A percentile compares a stretch with the other conserved stretches of the same genome.
These are phyloP conservation scores for Candida tammaniensis DNA, from an alignment of 805 yeast genomes.

Conservation along the genomic window DNA sequence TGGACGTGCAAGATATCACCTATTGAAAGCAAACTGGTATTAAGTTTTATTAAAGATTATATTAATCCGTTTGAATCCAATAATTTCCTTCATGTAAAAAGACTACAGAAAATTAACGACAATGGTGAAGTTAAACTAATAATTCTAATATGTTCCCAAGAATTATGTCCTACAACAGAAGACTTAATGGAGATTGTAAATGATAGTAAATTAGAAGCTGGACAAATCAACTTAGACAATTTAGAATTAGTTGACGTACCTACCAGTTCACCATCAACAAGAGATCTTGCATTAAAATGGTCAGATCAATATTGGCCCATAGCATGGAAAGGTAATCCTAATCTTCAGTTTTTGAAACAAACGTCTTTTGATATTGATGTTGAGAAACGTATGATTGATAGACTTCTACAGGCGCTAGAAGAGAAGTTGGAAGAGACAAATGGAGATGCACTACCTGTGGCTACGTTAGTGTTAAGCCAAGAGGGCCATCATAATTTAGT, in stretches of 20 bases:
- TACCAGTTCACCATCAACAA: conserved; percentile 60
- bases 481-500: conserved; percentile 33
- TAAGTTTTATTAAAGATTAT: conserved; percentile 24
- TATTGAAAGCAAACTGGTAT: conserved; percentile 23
- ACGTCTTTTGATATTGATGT: conserved; percentile 46
- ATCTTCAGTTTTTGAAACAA: conserved; percentile 63
- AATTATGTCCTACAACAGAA: conserved; percentile 23
- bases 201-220: conserved; percentile 5
- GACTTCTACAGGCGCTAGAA: too few relatives aligned
- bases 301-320: conserved; percentile 76
- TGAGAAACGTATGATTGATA: conserved; percentile 29
- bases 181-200: too few relatives aligned
- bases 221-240: conserved; percentile 4
- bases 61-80: conserved; percentile 25
- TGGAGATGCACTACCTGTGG: conserved; percentile 39
- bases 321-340: conserved; percentile 91
- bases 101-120: conserved; percentile 42
- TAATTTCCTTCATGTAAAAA: conserved; percentile 47
- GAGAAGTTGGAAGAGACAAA: conserved; percentile 3
- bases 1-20: conserved; percentile 52
- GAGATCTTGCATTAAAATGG: conserved; percentile 68
- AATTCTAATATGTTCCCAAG: conserved; percentile 48
- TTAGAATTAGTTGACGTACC: conserved; percentile 47
- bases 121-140: conserved; percentile 18
- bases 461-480: conserved; percentile 66